Base-by-base conservation (phyloP, 257 asterid species). In the Penstemon eatonii region DNA sequence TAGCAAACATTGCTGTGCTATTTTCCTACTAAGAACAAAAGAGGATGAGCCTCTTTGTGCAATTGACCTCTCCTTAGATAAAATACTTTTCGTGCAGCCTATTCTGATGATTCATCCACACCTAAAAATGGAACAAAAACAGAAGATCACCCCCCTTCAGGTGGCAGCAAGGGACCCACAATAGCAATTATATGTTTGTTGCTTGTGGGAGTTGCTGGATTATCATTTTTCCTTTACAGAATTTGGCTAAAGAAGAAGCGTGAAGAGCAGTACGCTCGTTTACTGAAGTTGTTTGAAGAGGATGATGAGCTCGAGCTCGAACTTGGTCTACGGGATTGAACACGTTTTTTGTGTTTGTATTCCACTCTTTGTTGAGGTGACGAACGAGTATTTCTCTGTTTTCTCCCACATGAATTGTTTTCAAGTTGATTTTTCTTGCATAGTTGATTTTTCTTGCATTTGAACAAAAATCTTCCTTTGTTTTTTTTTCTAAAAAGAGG, bases 261-360 rank as follows among this genome's bases (percentile, higher is more conserved):
- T 47, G 92, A 91, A 53, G 97, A 88, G 78, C 97, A 88, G 78
- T 88, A 88, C 51, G 96, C 97, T 74, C 97, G 90, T 65, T 76
- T 91, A 67, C 86, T 88, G 62, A 88, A 85, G 86, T 72, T 91
- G 88, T 91, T 91, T 65, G 97, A 91, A 82, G 91, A 88, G 79
- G 97, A 91, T 62, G 97, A 91, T 63, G 96, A 91, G 80, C 92
- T 91, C n/a, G 97, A 91, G 80, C 78, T 91, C 4, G 97, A 91
- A 81, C 97, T 91, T 51, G 97, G 97, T 74, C 89, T 91, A 68
- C 84, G 96, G 53, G 96, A 88, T 82, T 88, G 84, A 88, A 64
- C 69, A 39, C 50, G 56, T 39, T 39, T 53, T 37, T 55, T 62
- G 43, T 72, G 70, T 25, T 25, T 58, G 68, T 63, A 57, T 38